Base-by-base conservation (phyloP, 2,329 filamentous ascomycete genomes). In the Pyricularia sp. region DNA sequence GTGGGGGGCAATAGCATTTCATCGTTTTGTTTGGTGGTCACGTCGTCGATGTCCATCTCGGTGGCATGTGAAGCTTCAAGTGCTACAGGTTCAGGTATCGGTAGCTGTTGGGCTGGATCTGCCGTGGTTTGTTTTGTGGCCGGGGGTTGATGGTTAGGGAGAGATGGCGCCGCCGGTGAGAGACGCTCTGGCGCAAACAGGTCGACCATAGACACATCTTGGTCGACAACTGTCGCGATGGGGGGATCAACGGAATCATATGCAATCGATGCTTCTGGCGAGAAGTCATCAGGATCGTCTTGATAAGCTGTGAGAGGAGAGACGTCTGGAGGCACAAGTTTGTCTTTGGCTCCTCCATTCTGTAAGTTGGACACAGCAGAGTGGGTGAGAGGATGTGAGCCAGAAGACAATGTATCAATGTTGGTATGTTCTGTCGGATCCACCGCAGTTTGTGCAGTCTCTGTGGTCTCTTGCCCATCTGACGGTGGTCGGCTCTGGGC, bases 171-270 rank as follows among this genome's bases (percentile, higher is more conserved):
- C 33, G 19, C 13, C 13, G 19, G 12, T 33, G 8, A 22, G 8
- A 19, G 16, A 9, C 16, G 10, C 16, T 24, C 30, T 5, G 61
- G 53, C 26, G 66, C 33, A 49, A 68, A 63, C 40, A 67, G 67
- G 44, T 74, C 70, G 1, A 66, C 60, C 71, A 74, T 74, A 4
- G 67, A 60, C 1, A 70, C 59, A 12, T 73, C 72, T 24, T 65
- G 60, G 26, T 65, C 65, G 2, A 49, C 26, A 12, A 12, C 35
- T 10, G 22, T 60, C 13, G 57, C 22, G 10, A 40, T 30, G 2
- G 31, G 49, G 9, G 40, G 40, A 28, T 64, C 65, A 40, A 55
- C 31, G 6, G 30, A 49, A 26, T 57, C 49, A 40, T 30, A 19
- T 19, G 24, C 44, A 28, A 64, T 22, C 8, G 62, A 64, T 16